A percentile compares a stretch with the other conserved stretches of the same genome.
Evolutionary conservation across 148 eudicot species (phyloP).

Genomic region (Cornus controversa): DNA sequence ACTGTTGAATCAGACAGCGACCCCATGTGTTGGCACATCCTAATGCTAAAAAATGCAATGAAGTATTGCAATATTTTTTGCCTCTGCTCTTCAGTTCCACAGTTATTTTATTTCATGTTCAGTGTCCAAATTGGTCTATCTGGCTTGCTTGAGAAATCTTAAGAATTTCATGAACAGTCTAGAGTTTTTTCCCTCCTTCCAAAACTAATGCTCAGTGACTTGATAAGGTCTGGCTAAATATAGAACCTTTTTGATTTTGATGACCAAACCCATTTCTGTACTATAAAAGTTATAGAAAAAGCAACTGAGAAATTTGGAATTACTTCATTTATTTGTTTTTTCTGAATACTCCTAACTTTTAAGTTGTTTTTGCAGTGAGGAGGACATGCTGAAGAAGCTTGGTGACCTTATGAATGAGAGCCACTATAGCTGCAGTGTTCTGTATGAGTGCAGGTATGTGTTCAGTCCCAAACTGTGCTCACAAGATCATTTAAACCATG

Average conservation of each 20-base stretch:
- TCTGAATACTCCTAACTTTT: background rate
- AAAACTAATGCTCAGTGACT: too few species aligned
- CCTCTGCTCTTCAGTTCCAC: background rate
- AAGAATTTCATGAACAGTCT: background rate
- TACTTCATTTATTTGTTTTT: background rate
- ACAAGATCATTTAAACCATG: too few species aligned
- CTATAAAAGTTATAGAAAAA: background rate
- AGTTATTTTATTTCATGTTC: background rate
- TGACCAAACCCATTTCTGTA: background rate
- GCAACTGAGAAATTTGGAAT: background rate
- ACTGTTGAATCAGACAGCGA: too few species aligned
- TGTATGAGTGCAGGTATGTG: constrained; percentile 95
- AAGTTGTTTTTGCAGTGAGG: constrained; percentile 66
- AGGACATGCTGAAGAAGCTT: constrained; percentile 84
- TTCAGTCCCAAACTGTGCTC: background rate
- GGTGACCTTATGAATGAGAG: constrained; percentile 98
- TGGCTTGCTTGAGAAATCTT: background rate
- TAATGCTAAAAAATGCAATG: background rate
- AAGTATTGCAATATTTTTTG: background rate
- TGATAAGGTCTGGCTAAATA: background rate
- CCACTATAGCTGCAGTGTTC: constrained; percentile 90
- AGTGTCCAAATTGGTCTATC: background rate
- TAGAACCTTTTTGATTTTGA: background rate
- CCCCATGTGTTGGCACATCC: background rate
- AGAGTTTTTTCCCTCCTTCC: background rate